These are phyloP conservation scores for Hansfordia pulvinata DNA, from an alignment of 2,329 filamentous ascomycete species.

Conservation along the genomic window DNA sequence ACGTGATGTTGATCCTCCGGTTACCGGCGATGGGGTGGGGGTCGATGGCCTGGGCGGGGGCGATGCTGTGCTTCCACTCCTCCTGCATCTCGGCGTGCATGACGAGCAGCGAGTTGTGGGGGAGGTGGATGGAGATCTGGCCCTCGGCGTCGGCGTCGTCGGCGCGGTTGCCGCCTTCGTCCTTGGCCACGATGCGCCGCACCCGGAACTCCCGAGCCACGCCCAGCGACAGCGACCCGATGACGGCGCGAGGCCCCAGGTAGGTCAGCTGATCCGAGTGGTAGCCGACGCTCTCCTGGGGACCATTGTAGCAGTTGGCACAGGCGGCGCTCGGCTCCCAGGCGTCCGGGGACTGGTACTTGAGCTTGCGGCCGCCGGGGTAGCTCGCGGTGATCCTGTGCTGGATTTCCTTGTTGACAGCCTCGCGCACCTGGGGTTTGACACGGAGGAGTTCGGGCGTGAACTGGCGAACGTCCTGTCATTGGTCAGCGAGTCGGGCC, in stretches of 20 bases:
- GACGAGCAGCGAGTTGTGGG: constrained; percentile 83
- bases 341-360: constrained; percentile 55
- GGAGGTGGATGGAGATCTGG: constrained; percentile 84
- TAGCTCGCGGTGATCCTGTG: constrained; percentile 56
- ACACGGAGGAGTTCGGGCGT: constrained; percentile 62
- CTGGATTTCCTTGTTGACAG: constrained; percentile 68
- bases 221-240: constrained; percentile 80
- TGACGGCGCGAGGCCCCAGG: constrained; percentile 74
- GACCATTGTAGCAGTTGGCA: constrained; percentile 86
- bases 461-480: constrained; percentile 58
- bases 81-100: constrained; percentile 99
- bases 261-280: constrained; percentile 92
- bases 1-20: constrained; percentile 84
- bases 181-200: constrained; percentile 55
- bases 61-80: constrained; percentile 84
- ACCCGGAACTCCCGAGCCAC: constrained; percentile 91
- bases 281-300: constrained; percentile 73
- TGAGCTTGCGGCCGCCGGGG: constrained; percentile 58
- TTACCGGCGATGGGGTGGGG: constrained; percentile 74
- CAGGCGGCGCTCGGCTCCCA: constrained; percentile 88
- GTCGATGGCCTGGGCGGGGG: constrained; percentile 61
- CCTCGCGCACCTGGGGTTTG: constrained; percentile 53
- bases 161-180: constrained; percentile 24
- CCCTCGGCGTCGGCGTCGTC: constrained; percentile 53
- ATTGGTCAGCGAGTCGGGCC: not conserved